These are phyloP conservation scores for Agroathelia rolfsii DNA, from an alignment of 1,284 basidiomycete species.

Conservation along the genomic window DNA sequence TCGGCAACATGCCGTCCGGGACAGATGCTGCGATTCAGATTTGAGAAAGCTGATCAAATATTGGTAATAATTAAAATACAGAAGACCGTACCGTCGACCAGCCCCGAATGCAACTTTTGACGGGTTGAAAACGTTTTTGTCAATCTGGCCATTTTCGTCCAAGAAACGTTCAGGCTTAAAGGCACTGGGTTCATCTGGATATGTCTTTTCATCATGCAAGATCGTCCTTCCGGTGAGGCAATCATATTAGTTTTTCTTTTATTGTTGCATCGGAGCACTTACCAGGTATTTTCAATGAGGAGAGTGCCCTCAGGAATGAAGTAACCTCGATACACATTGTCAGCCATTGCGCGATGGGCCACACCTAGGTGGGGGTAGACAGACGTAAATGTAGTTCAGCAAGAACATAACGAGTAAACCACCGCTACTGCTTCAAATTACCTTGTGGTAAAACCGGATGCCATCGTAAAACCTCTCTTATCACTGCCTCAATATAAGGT, in stretches of 20 bases:
- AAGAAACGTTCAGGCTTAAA: constrained; percentile 22
- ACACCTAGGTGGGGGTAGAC: constrained; percentile 12
- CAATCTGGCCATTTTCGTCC: constrained; percentile 8
- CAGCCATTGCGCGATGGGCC: constrained; percentile 19
- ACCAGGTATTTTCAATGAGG: constrained; percentile 24
- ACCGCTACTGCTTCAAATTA: no score
- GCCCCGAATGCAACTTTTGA: constrained; percentile 13
- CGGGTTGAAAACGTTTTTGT: constrained; percentile 10
- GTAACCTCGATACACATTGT: constrained; percentile 30
- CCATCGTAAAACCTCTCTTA: constrained; percentile 28
- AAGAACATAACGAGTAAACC: no score
- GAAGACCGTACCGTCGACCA: no score
- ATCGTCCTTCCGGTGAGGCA: constrained; percentile 28
- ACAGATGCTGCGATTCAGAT: no score
- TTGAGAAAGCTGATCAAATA: no score
- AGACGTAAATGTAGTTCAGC: not conserved
- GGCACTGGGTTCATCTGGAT: constrained; percentile 21
- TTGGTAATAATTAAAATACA: no score
- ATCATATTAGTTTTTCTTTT: no score
- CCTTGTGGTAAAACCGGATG: constrained; percentile 19
- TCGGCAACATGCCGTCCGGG: constrained; percentile 29
- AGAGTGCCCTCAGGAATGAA: constrained; percentile 25
- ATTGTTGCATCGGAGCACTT: no score
- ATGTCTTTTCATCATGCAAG: constrained; percentile 26
- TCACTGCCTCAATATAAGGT: constrained; percentile 23